phyloP scores from a whole-genome alignment of 2,329 filamentous ascomycete genomes.

The Aspergillus felis region DNA sequence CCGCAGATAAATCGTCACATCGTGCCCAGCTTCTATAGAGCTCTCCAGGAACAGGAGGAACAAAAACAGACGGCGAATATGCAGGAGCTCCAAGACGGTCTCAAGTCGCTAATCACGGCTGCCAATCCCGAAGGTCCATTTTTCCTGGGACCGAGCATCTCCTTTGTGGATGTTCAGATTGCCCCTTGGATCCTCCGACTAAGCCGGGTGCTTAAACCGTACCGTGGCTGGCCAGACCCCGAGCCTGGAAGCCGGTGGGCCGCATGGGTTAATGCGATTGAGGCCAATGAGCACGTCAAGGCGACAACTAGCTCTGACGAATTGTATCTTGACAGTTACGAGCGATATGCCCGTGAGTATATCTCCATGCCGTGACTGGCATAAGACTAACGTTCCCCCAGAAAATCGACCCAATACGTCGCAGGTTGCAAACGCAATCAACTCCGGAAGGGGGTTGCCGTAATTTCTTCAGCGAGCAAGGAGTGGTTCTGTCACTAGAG shows the following conservation, averaged over 20 bases:
- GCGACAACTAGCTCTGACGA: constrained; percentile 65
- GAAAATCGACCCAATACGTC: constrained; percentile 60
- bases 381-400: constrained; percentile 18
- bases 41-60: constrained; percentile 63
- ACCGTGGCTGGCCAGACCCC: constrained; percentile 63
- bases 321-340: constrained; percentile 65
- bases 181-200: constrained; percentile 71
- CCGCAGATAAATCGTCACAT: constrained; percentile 70
- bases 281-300: constrained; percentile 58
- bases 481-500: neutral
- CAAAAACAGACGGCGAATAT: constrained; percentile 57
- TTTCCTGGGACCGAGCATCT: constrained; percentile 57
- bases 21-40: constrained; percentile 70
- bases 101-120: constrained; percentile 58
- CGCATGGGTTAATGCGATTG: constrained; percentile 67
- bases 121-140: constrained; percentile 62
- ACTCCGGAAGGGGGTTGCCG: constrained; percentile 52
- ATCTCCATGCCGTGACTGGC: neutral
- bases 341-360: constrained; percentile 55
- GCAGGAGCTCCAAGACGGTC: constrained; percentile 61
- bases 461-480: constrained; percentile 20
- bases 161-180: constrained; percentile 70
- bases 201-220: constrained; percentile 60
- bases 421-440: constrained; percentile 57
- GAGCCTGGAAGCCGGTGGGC: constrained; percentile 63